Percentiles rank a stretch among this genome's conserved stretches.
These are phyloP conservation scores for Ensete glaucum DNA, from an alignment of 176 grass and related monocot genomes.

Conservation along the genomic window DNA sequence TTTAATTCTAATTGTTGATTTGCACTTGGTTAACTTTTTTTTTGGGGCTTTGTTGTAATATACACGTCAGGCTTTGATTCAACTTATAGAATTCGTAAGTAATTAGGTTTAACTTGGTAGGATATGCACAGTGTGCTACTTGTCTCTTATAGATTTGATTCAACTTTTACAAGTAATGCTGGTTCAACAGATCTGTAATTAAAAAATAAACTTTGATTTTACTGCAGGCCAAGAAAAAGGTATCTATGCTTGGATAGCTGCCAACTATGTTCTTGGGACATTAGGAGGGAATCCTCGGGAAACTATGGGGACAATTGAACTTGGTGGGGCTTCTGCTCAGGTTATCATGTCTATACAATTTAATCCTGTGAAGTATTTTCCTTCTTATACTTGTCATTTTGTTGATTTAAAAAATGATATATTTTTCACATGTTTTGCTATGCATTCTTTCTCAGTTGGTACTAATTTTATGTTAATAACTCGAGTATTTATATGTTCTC, in stretches of 20 bases:
- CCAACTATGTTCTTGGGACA: constrained; percentile 16
- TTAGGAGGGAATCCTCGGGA: constrained; percentile 8
- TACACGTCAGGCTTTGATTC: too few species aligned
- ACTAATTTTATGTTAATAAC: too few species aligned
- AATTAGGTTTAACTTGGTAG: too few species aligned
- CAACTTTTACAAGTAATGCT: not conserved
- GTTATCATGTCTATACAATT: constrained; percentile 1
- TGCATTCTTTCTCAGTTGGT: too few species aligned
- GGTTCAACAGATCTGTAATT: not conserved
- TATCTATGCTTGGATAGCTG: constrained; percentile 16
- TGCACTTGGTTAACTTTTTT: too few species aligned
- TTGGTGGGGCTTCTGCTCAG: constrained; percentile 12
- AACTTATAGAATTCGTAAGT: too few species aligned
- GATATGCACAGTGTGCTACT: not conserved
- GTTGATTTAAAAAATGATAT: not conserved
- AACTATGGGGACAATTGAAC: constrained; percentile 8
- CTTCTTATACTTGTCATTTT: not conserved
- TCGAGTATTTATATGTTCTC: too few species aligned
- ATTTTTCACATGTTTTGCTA: too few species aligned
- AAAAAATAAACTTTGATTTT: not conserved
- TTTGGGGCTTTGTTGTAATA: too few species aligned
- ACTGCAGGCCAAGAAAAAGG: constrained; percentile 4
- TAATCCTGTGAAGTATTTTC: not conserved
- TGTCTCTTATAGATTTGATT: not conserved
- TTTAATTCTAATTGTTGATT: too few species aligned